Evolutionary conservation across 192 early-diverging fungal species (phyloP).

Genomic region (Rhizophlyctis rosea): DNA sequence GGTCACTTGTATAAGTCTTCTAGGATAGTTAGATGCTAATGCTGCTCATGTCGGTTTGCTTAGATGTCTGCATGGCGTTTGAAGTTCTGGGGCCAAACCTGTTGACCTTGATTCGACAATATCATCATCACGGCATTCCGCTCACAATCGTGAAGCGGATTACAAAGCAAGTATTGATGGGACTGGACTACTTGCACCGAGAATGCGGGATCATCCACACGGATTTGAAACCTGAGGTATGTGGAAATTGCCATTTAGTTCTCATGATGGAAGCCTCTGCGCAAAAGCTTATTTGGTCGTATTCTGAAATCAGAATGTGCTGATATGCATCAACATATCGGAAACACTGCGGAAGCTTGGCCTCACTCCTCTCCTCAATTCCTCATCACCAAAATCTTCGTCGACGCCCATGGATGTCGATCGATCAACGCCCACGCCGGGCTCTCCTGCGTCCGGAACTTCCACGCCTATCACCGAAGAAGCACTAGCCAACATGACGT

Average conservation of each 20-base stretch:
- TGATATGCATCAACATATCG: constrained; percentile 90
- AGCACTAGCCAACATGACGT: constrained; percentile 33
- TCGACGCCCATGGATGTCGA: constrained; percentile 24
- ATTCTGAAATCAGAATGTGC: constrained; percentile 65
- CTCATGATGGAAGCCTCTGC: background rate
- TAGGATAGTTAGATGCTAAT: no score
- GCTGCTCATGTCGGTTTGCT: no score
- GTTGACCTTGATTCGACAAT: constrained; percentile 80
- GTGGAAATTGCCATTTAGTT: background rate
- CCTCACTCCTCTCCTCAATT: constrained; percentile 21
- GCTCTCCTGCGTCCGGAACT: constrained; percentile 9
- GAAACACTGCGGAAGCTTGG: constrained; percentile 63
- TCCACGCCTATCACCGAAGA: constrained; percentile 8
- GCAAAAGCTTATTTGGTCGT: background rate
- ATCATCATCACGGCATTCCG: constrained; percentile 82
- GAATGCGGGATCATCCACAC: constrained; percentile 97
- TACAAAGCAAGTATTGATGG: constrained; percentile 83
- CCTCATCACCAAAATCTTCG: background rate
- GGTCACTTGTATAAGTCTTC: no score
- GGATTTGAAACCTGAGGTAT: constrained; percentile 90
- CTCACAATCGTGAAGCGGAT: constrained; percentile 85
- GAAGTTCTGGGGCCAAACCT: constrained; percentile 96
- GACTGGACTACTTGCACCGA: constrained; percentile 90
- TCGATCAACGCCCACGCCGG: background rate
- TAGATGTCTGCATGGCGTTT: constrained; percentile 94